phyloP scores from a whole-genome alignment of 306 rosid species.

The Cicer pinnatifidum region DNA sequence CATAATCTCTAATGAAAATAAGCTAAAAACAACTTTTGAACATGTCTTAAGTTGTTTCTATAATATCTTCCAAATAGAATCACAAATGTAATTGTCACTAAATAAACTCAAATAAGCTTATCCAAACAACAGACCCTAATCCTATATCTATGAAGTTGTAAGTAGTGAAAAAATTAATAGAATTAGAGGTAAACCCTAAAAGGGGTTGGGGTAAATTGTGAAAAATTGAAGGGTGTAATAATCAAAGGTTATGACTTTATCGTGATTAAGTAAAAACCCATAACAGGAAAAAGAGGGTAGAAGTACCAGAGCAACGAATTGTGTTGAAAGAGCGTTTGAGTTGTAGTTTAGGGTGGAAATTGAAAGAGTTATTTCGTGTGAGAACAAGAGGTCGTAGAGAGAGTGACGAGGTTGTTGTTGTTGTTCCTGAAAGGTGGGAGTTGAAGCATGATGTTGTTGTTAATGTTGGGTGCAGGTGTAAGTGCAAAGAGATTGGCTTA shows the following conservation, averaged over 20 bases:
- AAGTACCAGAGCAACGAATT: conserved; percentile 75
- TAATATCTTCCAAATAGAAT: too few species aligned
- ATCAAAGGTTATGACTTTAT: conserved; percentile 24
- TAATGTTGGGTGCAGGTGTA: conserved; percentile 34
- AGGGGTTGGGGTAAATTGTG: conserved; percentile 27
- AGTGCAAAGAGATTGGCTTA: conserved; percentile 46
- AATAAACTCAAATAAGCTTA: too few species aligned
- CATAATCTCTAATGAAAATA: too few species aligned
- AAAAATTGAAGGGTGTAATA: conserved; percentile 21
- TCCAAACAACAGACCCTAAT: too few species aligned
- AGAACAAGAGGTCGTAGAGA: conserved; percentile 42
- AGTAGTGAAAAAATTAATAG: conserved; percentile 28
- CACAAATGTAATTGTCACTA: too few species aligned
- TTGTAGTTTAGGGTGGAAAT: conserved; percentile 43
- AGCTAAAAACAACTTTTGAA: too few species aligned
- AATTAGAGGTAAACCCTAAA: conserved; percentile 31
- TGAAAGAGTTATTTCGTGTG: conserved; percentile 31
- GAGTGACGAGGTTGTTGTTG: conserved; percentile 41
- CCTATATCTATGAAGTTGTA: background rate
- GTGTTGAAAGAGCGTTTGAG: conserved; percentile 46
- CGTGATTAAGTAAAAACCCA: conserved; percentile 12
- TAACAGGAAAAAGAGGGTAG: conserved; percentile 4
- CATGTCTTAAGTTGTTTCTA: too few species aligned
- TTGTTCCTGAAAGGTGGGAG: conserved; percentile 36
- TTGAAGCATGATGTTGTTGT: conserved; percentile 39